Evolutionary conservation across 805 yeast species (phyloP).

Genomic region (Maudiozyma pseudohumilis): DNA sequence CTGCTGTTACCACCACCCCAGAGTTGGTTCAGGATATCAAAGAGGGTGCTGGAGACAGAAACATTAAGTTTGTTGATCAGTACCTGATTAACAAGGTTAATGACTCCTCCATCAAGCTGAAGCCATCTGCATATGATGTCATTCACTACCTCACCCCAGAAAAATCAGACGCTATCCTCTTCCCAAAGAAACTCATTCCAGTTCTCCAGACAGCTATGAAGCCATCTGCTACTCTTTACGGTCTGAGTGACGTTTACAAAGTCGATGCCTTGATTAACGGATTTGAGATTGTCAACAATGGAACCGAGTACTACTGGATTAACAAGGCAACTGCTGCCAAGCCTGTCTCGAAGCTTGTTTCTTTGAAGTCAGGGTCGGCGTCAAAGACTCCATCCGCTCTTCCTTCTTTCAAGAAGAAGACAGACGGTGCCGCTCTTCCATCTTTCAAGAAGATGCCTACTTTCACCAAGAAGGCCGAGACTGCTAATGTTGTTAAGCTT

Average conservation of each 20-base stretch:
- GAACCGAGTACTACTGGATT: constrained; percentile 40
- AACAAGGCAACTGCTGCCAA: constrained; percentile 37
- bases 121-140: constrained; percentile 31
- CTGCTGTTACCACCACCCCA: constrained; percentile 54
- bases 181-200: constrained; percentile 38
- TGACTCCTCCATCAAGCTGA: constrained; percentile 34
- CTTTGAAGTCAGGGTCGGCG: constrained; percentile 13
- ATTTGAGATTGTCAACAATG: constrained; percentile 32
- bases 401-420: constrained; percentile 17
- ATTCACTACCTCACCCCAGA: constrained; percentile 51
- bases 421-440: constrained; percentile 11
- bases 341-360: constrained; percentile 25
- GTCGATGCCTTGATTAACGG: constrained; percentile 62
- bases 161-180: constrained; percentile 32
- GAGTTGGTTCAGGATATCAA: constrained; percentile 35
- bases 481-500: neutral
- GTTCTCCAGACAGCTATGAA: constrained; percentile 34
- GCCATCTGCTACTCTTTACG: constrained; percentile 39
- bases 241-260: constrained; percentile 34
- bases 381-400: constrained; percentile 1
- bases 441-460: constrained; percentile 25
- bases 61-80: constrained; percentile 34
- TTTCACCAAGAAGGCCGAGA: constrained; percentile 15
- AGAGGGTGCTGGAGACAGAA: constrained; percentile 19
- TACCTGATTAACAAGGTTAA: constrained; percentile 52